These are phyloP conservation scores for Chlorella sp. DNA, from an alignment of 139 green algal species.

Conservation along the genomic window DNA sequence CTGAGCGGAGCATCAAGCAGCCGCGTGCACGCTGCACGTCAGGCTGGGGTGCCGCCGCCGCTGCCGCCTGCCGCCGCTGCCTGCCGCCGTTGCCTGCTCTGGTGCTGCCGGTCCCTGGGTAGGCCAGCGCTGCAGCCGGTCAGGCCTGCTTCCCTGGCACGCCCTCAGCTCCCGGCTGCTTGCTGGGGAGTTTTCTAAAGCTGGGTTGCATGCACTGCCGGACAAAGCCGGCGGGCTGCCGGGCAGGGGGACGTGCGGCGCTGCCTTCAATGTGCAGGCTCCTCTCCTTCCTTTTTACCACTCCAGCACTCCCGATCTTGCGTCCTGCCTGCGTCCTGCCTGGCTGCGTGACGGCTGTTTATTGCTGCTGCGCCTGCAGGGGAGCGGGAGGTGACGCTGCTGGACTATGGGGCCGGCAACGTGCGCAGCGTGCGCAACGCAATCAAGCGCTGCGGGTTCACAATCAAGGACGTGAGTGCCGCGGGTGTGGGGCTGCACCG, in stretches of 20 bases:
- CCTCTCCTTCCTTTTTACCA: neutral
- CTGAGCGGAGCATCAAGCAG: neutral
- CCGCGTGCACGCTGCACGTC: neutral
- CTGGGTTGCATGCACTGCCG: no score
- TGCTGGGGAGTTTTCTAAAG: no score
- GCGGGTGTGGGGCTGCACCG: neutral
- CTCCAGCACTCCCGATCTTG: no score
- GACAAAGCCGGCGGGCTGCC: no score
- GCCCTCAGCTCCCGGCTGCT: no score
- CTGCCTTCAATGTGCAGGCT: neutral
- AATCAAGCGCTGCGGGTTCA: conserved; percentile 91
- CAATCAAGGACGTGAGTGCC: conserved; percentile 85
- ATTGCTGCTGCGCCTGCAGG: neutral
- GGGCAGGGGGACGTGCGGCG: no score
- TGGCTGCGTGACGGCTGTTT: neutral
- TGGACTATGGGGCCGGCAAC: conserved; percentile 99
- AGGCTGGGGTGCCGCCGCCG: neutral
- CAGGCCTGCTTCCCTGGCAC: no score
- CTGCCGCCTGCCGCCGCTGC: neutral
- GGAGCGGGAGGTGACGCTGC: conserved; percentile 75
- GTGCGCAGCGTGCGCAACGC: conserved; percentile 97
- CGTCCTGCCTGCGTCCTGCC: neutral
- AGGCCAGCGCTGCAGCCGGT: no score
- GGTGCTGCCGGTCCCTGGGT: no score
- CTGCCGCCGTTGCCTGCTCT: neutral